phyloP scores from a whole-genome alignment of 352 stramenopile species.

The Phytophthora fragariaefolia region DNA sequence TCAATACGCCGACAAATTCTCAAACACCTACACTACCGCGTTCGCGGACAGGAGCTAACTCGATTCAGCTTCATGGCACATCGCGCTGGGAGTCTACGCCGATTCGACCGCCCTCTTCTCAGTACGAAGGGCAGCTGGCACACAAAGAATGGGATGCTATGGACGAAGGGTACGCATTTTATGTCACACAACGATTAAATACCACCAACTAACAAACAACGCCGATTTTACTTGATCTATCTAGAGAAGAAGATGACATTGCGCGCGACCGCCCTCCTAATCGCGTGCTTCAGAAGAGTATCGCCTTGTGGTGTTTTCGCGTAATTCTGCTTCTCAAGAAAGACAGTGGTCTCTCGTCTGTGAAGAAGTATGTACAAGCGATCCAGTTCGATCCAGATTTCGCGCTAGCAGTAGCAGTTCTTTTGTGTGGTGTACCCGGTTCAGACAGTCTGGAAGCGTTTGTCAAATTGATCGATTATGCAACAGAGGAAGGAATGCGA shows the following conservation, averaged over 20 bases:
- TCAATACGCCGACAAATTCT: slow-evolving; percentile 4
- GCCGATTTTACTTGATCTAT: background rate
- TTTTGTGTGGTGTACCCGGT: slow-evolving; percentile 66
- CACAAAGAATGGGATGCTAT: slow-evolving; percentile 45
- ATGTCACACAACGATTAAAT: too few species aligned
- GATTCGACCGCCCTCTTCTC: slow-evolving; percentile 8
- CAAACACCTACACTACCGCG: slow-evolving; percentile 2
- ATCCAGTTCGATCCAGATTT: slow-evolving; percentile 74
- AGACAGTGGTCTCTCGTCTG: slow-evolving; percentile 64
- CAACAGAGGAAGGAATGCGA: slow-evolving; percentile 48
- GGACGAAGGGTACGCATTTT: slow-evolving; percentile 46
- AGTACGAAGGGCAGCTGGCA: slow-evolving; percentile 17
- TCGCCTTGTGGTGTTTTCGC: slow-evolving; percentile 76
- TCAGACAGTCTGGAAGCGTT: slow-evolving; percentile 66
- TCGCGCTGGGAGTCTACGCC: slow-evolving; percentile 33
- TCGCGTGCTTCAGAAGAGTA: slow-evolving; percentile 39
- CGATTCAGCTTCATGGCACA: slow-evolving; percentile 12
- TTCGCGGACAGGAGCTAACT: slow-evolving; percentile 29
- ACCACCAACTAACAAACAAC: slow-evolving; percentile 10
- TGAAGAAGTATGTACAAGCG: slow-evolving; percentile 51
- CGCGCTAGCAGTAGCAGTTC: slow-evolving; percentile 60
- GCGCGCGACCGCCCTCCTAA: slow-evolving; percentile 34
- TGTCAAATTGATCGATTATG: slow-evolving; percentile 59
- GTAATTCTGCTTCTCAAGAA: slow-evolving; percentile 82
- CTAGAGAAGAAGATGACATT: slow-evolving; percentile 36